These are phyloP conservation scores for Debaryomyces robertsiae DNA, from an alignment of 1,139 yeast genomes.

Conservation along the genomic window DNA sequence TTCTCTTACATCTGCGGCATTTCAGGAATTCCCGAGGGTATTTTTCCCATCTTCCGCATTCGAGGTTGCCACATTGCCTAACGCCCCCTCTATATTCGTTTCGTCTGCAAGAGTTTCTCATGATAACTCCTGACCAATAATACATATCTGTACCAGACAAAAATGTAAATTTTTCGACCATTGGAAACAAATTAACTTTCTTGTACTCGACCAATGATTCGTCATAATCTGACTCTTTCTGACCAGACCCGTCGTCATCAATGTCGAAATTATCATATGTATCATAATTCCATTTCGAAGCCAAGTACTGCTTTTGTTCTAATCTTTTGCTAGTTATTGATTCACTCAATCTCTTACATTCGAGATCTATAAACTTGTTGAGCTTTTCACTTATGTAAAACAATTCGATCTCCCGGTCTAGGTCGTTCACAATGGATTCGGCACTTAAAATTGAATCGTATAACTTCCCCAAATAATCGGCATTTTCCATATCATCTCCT, in stretches of 20 bases:
- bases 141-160: slow-evolving; percentile 74
- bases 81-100: slow-evolving; percentile 88
- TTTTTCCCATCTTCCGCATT: slow-evolving; percentile 95
- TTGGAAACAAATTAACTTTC: slow-evolving; percentile 74
- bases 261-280: slow-evolving; percentile 57
- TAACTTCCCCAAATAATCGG: slow-evolving; percentile 25
- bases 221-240: slow-evolving; percentile 44
- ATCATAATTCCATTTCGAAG: slow-evolving; percentile 55
- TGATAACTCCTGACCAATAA: slow-evolving; percentile 96
- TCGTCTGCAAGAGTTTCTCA: slow-evolving; percentile 92
- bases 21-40: slow-evolving; percentile 91
- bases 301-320: slow-evolving; percentile 35
- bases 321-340: slow-evolving; percentile 37
- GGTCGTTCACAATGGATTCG: slow-evolving; percentile 35
- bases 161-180: slow-evolving; percentile 89
- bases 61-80: slow-evolving; percentile 91
- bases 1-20: slow-evolving; percentile 90
- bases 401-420: slow-evolving; percentile 48
- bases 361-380: slow-evolving; percentile 35
- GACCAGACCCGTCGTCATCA: slow-evolving; percentile 48
- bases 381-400: slow-evolving; percentile 37
- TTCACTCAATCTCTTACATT: slow-evolving; percentile 34
- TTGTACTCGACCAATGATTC: slow-evolving; percentile 54
- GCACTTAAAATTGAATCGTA: slow-evolving; percentile 39
- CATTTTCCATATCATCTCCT: slow-evolving; percentile 6